phyloP scores from a whole-genome alignment of 768 basidiomycete species.

The Porphyrellus cyaneotinctus region DNA sequence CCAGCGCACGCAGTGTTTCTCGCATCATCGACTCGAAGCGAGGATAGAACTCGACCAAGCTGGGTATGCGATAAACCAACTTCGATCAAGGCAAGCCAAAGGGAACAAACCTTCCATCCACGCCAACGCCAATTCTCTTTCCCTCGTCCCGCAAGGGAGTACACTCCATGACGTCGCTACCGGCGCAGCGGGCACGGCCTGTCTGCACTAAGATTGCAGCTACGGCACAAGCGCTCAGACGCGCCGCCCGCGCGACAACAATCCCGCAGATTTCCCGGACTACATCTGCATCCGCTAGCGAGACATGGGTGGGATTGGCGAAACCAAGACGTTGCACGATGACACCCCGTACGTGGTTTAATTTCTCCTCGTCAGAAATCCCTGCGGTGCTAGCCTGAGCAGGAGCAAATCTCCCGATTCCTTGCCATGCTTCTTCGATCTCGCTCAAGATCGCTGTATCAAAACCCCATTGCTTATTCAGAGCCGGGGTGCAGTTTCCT shows the following conservation, averaged over 20 bases:
- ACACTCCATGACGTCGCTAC: conserved; percentile 22
- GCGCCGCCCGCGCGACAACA: conserved; percentile 78
- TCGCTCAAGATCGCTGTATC: conserved; percentile 92
- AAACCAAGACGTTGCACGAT: conserved; percentile 63
- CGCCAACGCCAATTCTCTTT: conserved; percentile 71
- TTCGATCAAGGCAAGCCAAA: neutral
- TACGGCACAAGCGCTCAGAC: conserved; percentile 81
- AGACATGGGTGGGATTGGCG: conserved; percentile 45
- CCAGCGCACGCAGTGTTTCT: conserved; percentile 65
- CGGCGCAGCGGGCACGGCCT: conserved; percentile 52
- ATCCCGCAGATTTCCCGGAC: conserved; percentile 76
- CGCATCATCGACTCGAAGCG: conserved; percentile 73
- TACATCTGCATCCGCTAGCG: conserved; percentile 63
- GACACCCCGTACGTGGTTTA: conserved; percentile 56
- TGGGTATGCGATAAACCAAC: conserved; percentile 26
- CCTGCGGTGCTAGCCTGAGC: conserved; percentile 8
- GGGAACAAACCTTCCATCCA: conserved; percentile 78
- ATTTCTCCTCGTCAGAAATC: conserved; percentile 25
- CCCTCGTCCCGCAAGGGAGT: conserved; percentile 31
- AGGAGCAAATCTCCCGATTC: conserved; percentile 32
- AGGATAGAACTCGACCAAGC: conserved; percentile 91
- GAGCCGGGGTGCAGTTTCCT: conserved; percentile 62
- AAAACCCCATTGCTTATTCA: conserved; percentile 92
- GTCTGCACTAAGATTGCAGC: conserved; percentile 86
- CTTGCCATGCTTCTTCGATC: conserved; percentile 73